Conservation (phyloP, 1,284 basidiomycete species). For the Neolentinus lepideus region DNA sequence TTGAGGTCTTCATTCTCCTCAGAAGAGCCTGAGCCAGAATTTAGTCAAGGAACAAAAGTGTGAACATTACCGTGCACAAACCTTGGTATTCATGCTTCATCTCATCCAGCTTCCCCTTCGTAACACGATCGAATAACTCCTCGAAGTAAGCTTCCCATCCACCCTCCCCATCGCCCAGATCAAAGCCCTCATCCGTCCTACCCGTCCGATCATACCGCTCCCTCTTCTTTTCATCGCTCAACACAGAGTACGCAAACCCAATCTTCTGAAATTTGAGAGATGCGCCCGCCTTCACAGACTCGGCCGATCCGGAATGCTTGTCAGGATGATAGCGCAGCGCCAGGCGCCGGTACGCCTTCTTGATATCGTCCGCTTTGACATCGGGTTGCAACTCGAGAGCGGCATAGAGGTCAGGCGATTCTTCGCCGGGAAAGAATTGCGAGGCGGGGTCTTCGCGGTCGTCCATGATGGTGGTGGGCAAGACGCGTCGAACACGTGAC, state of each 20-base stretch:
- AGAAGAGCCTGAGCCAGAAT: constrained; percentile 52
- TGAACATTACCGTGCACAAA: constrained; percentile 19
- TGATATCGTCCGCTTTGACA: constrained; percentile 62
- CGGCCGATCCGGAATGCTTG: constrained; percentile 65
- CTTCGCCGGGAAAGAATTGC: constrained; percentile 71
- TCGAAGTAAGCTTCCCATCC: constrained; percentile 94
- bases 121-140: constrained; percentile 82
- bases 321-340: constrained; percentile 86
- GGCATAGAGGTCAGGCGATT: constrained; percentile 68
- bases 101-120: constrained; percentile 79
- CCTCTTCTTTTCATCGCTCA: constrained; percentile 72
- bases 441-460: constrained; percentile 63
- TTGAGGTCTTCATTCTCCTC: constrained; percentile 81
- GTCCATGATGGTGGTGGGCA: constrained; percentile 37
- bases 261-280: constrained; percentile 80
- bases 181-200: constrained; percentile 75
- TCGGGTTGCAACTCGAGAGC: constrained; percentile 52
- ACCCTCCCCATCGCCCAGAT: constrained; percentile 65
- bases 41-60: background rate
- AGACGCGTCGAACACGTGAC: constrained; percentile 10
- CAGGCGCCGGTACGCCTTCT: constrained; percentile 78
- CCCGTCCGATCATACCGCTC: constrained; percentile 80
- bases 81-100: constrained; percentile 91
- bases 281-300: constrained; percentile 56
- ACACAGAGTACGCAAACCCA: constrained; percentile 85